phyloP scores from a whole-genome alignment of 805 yeast species.

The Candida silvicultrix region DNA sequence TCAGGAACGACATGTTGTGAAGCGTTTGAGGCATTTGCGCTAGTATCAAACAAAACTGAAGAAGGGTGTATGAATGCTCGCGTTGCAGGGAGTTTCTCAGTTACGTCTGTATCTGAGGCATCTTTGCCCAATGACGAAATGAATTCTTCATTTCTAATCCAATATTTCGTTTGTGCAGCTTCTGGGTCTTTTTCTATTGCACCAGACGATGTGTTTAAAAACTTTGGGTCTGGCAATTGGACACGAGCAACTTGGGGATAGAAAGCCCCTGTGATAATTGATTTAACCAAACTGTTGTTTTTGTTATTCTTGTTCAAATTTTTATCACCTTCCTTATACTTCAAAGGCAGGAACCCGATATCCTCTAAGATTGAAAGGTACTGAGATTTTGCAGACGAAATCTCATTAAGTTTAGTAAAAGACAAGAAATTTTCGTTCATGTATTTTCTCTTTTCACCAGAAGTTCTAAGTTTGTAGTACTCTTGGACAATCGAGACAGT shows the following conservation, averaged over 20 bases:
- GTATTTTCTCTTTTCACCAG: constrained; percentile 31
- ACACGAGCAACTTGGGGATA: constrained; percentile 82
- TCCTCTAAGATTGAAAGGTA: constrained; percentile 67
- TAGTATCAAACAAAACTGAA: constrained; percentile 58
- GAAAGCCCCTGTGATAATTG: constrained; percentile 73
- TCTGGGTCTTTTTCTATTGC: constrained; percentile 85
- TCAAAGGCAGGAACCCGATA: constrained; percentile 65
- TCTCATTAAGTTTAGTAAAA: constrained; percentile 58
- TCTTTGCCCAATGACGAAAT: constrained; percentile 11
- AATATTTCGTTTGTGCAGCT: constrained; percentile 61
- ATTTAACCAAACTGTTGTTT: constrained; percentile 47
- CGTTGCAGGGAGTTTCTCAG: constrained; percentile 42
- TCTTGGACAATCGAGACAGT: constrained; percentile 51
- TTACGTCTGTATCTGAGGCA: constrained; percentile 9
- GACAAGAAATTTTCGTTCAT: constrained; percentile 58
- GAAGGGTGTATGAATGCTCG: constrained; percentile 87
- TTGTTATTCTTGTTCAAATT: constrained; percentile 44
- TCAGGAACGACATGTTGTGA: background rate
- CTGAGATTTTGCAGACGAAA: constrained; percentile 64
- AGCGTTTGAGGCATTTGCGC: constrained; percentile 7
- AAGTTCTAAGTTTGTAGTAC: constrained; percentile 32
- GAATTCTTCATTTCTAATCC: constrained; percentile 61
- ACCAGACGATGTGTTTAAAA: constrained; percentile 62
- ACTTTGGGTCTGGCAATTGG: constrained; percentile 78
- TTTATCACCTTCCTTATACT: constrained; percentile 29